Evolutionary conservation across 495 filamentous ascomycete genomes (phyloP), one percentile per base, ranked within the genome.

Genomic region (Penicillium riverlandense): DNA sequence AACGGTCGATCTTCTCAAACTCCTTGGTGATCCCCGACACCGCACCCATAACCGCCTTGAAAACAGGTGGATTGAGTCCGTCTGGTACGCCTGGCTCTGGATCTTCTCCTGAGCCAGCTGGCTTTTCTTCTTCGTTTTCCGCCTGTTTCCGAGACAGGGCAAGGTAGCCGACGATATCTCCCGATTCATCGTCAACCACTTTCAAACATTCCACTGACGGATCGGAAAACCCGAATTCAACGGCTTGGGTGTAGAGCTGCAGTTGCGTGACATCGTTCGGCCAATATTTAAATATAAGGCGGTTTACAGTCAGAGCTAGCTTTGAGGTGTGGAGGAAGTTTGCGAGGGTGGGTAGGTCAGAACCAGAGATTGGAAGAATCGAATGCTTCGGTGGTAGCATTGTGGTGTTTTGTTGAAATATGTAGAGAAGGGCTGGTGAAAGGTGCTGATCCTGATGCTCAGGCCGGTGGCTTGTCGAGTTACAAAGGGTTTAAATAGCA

Each of bases 221-320:
- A 16, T 48, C 29, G 6, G 39, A 14, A 15, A 32, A 39, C 30
- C 37, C 37, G 27, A 9, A 11, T 14, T 48, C 14, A 8, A 65
- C 39, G 7, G 50, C 55, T 4, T 13, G 5, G 8, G 27, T 35
- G 43, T 60, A 62, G 12, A 48, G 37, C 1, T 43, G 30, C 2
- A 37, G 41, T 13, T 60, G 63, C 12, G 47, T 15, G 1, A 22
- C 37, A 13, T 51, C 49, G 39, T 61, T 61, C 0, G 61, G 58
- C 60, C 60, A 62, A 42, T 59, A 30, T 2, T 53, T 45, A 40
- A 59, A 57, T 1, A 64, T 22, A 31, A 64, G 56, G 7, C 58
- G 58, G 41, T 63, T 64, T 45, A 66, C 59, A 11, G 52, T 58
- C 2, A 64, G 51, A 5, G 52, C 41, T 2, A 58, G 48, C 42